Conservation (phyloP, 805 yeast species). For the Wickerhamiella azyma region DNA sequence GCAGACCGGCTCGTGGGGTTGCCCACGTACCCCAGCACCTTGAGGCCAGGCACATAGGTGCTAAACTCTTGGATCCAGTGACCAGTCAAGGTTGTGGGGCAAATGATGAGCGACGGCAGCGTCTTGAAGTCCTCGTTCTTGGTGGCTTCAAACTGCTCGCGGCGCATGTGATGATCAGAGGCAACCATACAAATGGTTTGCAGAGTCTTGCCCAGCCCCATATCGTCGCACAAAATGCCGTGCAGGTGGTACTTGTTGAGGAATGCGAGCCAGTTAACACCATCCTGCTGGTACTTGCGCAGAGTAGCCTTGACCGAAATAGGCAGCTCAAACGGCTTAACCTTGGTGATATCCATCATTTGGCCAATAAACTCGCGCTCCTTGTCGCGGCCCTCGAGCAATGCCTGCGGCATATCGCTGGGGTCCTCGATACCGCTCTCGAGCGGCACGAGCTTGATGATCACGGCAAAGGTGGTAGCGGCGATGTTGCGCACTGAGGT, state of each 20-base stretch:
- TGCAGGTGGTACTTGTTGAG: slow-evolving; percentile 88
- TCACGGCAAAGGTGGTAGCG: slow-evolving; percentile 91
- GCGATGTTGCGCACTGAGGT: slow-evolving; percentile 78
- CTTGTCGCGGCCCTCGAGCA: slow-evolving; percentile 77
- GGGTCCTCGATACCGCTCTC: slow-evolving; percentile 98
- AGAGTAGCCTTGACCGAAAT: slow-evolving; percentile 85
- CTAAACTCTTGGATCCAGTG: slow-evolving; percentile 96
- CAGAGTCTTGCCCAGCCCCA: slow-evolving; percentile 96
- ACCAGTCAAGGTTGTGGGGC: slow-evolving; percentile 97
- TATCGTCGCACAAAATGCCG: slow-evolving; percentile 97
- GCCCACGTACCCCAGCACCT: slow-evolving; percentile 83
- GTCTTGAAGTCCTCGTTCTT: slow-evolving; percentile 51
- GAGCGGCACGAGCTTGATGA: slow-evolving; percentile 86
- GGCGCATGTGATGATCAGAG: slow-evolving; percentile 82
- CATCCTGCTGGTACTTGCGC: slow-evolving; percentile 93
- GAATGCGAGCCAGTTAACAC: slow-evolving; percentile 96
- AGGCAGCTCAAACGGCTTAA: slow-evolving; percentile 76
- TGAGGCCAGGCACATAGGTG: slow-evolving; percentile 79
- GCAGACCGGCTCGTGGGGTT: slow-evolving; percentile 59
- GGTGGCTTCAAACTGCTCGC: slow-evolving; percentile 49
- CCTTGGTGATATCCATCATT: slow-evolving; percentile 93
- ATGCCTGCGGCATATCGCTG: slow-evolving; percentile 69
- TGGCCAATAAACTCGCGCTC: slow-evolving; percentile 92
- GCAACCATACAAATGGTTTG: slow-evolving; percentile 96
- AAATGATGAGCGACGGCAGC: slow-evolving; percentile 73